Percentiles rank a stretch among this genome's conserved stretches.
phyloP scores from a whole-genome alignment of 192 early-diverging fungal species.

The Backusella liffmaniae region DNA sequence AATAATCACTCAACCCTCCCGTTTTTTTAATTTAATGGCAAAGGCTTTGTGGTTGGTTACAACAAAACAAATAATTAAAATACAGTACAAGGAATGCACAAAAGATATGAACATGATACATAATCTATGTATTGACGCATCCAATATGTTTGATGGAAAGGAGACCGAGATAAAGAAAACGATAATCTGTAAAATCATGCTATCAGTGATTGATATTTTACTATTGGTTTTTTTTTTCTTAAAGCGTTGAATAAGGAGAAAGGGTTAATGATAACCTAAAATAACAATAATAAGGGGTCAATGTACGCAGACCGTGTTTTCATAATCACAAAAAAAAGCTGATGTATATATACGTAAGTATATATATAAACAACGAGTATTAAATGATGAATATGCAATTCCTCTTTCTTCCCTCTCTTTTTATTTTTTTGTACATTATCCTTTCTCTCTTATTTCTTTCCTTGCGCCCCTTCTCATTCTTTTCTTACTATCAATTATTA shows the following conservation, averaged over 20 bases:
- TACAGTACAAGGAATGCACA: no score
- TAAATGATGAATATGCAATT: not conserved
- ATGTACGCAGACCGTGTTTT: not conserved
- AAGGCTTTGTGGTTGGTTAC: not conserved
- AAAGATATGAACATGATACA: no score
- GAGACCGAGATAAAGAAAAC: not conserved
- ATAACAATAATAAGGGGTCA: not conserved
- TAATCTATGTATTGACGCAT: not conserved
- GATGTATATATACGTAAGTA: no score
- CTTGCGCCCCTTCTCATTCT: not conserved
- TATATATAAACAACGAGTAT: slow-evolving; percentile 40
- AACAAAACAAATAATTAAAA: not conserved
- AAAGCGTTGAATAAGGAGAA: not conserved
- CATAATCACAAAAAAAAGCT: not conserved
- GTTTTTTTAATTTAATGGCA: not conserved
- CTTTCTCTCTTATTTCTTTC: not conserved
- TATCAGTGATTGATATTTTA: not conserved
- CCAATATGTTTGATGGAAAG: not conserved
- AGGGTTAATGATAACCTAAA: not conserved
- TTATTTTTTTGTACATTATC: no score
- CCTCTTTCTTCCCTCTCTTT: not conserved
- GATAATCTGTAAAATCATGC: not conserved
- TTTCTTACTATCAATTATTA: not conserved
- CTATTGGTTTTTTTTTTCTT: not conserved
- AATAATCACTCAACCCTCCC: not conserved